These are phyloP conservation scores for Phtheirospermum japonicum DNA, from an alignment of 257 asterid species.

Conservation along the genomic window DNA sequence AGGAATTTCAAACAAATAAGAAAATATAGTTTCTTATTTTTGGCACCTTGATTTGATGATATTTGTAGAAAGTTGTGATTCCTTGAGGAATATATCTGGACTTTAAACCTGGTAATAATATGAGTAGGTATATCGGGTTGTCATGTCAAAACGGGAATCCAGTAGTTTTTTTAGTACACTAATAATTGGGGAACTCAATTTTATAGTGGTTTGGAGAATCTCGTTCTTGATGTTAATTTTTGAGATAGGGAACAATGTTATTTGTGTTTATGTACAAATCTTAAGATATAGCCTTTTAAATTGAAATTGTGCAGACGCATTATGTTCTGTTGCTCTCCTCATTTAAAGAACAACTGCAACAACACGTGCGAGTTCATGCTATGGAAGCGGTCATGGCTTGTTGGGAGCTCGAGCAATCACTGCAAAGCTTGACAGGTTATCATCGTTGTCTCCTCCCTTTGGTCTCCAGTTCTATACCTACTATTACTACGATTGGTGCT, in stretches of 20 bases:
- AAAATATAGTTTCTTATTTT: no score
- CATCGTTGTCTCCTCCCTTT: slow-evolving; percentile 4
- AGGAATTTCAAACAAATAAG: slow-evolving; percentile 7
- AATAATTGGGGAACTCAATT: slow-evolving; percentile 48
- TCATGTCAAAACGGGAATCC: slow-evolving; percentile 62
- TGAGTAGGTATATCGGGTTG: slow-evolving; percentile 45
- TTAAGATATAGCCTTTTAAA: no score
- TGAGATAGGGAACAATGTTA: neutral
- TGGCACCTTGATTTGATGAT: slow-evolving; percentile 20
- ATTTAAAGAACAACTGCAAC: slow-evolving; percentile 97
- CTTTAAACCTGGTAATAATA: slow-evolving; percentile 18
- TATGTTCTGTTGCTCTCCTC: slow-evolving; percentile 89
- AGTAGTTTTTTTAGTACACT: slow-evolving; percentile 36
- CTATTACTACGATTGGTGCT: neutral
- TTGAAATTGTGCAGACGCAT: slow-evolving; percentile 90
- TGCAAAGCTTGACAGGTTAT: slow-evolving; percentile 92
- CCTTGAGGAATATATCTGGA: slow-evolving; percentile 31
- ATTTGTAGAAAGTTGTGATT: slow-evolving; percentile 31
- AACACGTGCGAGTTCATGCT: slow-evolving; percentile 97
- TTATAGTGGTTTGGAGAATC: slow-evolving; percentile 64
- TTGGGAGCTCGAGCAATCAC: slow-evolving; percentile 99
- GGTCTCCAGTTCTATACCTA: neutral
- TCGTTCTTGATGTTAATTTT: slow-evolving; percentile 41
- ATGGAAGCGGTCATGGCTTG: slow-evolving; percentile 99
- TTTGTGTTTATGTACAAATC: neutral